These are phyloP conservation scores for Leersia perrieri DNA, from an alignment of 176 grass and related monocot species.

Conservation along the genomic window DNA sequence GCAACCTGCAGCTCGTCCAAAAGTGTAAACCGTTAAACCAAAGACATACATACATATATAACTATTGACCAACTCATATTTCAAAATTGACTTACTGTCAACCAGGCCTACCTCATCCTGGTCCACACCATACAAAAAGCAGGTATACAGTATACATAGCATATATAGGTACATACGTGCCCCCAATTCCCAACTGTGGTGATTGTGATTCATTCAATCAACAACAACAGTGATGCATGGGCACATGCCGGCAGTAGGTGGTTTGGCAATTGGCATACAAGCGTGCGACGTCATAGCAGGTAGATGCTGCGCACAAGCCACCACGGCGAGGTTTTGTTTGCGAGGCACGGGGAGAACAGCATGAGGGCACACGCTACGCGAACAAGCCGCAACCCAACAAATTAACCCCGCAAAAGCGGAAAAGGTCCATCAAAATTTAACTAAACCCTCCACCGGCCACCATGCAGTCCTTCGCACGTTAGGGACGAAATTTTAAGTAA, in stretches of 20 bases:
- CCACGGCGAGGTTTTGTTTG: slow-evolving; percentile 1
- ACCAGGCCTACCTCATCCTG: not conserved
- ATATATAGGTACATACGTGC: not conserved
- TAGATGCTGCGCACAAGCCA: slow-evolving; percentile 12
- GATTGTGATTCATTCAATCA: not conserved
- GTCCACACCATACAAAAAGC: not conserved
- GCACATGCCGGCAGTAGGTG: not conserved
- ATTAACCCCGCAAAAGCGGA: slow-evolving; percentile 19
- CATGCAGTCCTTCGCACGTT: too few species aligned
- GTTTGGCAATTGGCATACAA: not conserved
- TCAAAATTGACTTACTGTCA: not conserved
- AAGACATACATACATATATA: not conserved
- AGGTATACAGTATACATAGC: not conserved
- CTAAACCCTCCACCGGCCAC: not conserved
- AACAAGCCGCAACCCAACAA: slow-evolving; percentile 45
- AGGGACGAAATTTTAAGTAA: too few species aligned
- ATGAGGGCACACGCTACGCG: slow-evolving; percentile 24
- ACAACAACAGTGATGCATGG: not conserved
- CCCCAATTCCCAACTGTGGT: not conserved
- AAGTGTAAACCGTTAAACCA: not conserved
- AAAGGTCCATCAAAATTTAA: not conserved
- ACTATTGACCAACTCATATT: not conserved
- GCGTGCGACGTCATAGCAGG: not conserved
- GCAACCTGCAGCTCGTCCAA: not conserved
- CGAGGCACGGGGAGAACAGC: not conserved